Evolutionary conservation across 352 stramenopile species (phyloP).

Genomic region (Pythium dissotocum): DNA sequence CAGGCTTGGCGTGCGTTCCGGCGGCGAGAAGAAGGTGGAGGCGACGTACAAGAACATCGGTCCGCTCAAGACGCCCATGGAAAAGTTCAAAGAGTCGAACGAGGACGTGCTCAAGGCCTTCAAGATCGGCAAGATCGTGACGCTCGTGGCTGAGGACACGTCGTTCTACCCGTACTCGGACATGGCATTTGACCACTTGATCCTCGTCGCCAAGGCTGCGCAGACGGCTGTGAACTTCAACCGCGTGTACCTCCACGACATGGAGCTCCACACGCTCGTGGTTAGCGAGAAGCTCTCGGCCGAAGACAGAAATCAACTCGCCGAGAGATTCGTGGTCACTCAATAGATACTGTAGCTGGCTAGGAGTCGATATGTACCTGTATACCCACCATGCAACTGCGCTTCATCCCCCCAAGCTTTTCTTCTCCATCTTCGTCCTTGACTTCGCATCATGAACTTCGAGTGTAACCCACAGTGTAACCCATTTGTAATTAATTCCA

Average conservation of each 20-base stretch:
- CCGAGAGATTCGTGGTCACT: constrained; percentile 28
- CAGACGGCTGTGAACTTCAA: constrained; percentile 50
- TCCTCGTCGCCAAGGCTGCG: constrained; percentile 56
- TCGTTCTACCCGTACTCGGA: constrained; percentile 67
- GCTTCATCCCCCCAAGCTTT: too few species aligned
- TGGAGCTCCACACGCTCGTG: constrained; percentile 56
- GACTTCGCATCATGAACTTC: not conserved
- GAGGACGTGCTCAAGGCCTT: constrained; percentile 54
- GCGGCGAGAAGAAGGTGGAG: constrained; percentile 47
- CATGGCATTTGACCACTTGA: constrained; percentile 53
- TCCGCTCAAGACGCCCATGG: constrained; percentile 72
- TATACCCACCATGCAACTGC: not conserved
- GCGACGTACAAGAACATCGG: constrained; percentile 59
- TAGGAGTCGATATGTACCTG: not conserved
- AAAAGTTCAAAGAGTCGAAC: constrained; percentile 68
- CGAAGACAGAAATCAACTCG: constrained; percentile 38
- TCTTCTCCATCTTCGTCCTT: not conserved
- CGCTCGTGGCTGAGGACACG: constrained; percentile 61
- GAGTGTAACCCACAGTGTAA: constrained; percentile 3
- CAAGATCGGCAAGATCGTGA: constrained; percentile 61
- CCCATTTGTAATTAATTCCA: not conserved
- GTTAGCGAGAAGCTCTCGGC: constrained; percentile 45
- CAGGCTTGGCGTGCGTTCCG: constrained; percentile 53
- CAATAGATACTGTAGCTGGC: constrained; percentile 7
- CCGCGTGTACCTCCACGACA: constrained; percentile 38